Evolutionary conservation across 306 rosid genomes (phyloP), one percentile per base, ranked within the genome.

Genomic region (Senna siamea): DNA sequence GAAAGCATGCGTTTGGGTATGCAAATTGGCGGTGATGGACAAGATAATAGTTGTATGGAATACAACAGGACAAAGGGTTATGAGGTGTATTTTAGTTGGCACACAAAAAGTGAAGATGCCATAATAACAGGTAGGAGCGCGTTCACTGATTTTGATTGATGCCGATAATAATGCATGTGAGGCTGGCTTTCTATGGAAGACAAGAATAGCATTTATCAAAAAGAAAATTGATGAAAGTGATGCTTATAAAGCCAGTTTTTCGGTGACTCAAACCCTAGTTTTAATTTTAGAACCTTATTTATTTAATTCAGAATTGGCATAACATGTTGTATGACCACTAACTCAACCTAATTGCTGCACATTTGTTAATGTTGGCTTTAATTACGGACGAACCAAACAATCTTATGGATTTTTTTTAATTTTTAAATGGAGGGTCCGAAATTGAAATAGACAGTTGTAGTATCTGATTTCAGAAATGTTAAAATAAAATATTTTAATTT

Each of bases 121-220:
- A 69, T 37, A 8, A 41, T 41, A 53, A 73, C 43, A 77, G 30
- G 48, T 73, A 51, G 18, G 10, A 18, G 75, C 78, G 58, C 80
- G 75, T 51, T 67, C 81, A 43, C 57, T 65, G 68, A 66, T 77
- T 66, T 75, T 67, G 69, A 73, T 59, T 76, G 85, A 71, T 69
- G 78, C 58, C 41, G 59, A 77, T 66, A 50, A 56, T 65, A 55
- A 84, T 34, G 72, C 92, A 87, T 85, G 88, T 85, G 91, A 81
- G 63, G 22, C 66, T 75, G 76, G 43, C 84, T 69, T 62, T 70
- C 63, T 62, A 28, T 68, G 50, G 13, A 70, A 68, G 77, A 61
- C 53, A 51, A 61, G 77, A 55, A 73, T 69, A 51, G 38, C 72
- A 78, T 66, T 67, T 56, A 41, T 30, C 63, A 4, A 60, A 70